Evolutionary conservation across 2,329 filamentous ascomycete genomes (phyloP), one percentile per base, ranked within the genome.

Genomic region (Colletotrichum orbiculare): DNA sequence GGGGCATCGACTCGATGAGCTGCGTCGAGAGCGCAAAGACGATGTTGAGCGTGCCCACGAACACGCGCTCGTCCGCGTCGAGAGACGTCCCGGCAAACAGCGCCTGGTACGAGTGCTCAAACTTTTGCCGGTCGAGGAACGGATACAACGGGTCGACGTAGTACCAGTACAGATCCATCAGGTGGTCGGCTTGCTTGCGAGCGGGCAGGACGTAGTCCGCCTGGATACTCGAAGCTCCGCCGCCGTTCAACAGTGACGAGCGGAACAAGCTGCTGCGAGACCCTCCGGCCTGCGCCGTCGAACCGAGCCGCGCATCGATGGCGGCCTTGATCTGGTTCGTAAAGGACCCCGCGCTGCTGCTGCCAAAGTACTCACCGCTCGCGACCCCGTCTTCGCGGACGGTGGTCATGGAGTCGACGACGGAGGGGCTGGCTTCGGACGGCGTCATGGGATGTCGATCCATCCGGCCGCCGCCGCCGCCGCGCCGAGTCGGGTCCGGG

Each of bases 71-170:
- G 25, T 83, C 76, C 0, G 73, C 68, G 2, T 78, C 68, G 10
- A 78, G 70, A 0, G 69, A 52, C 2, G 76, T 75, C 0, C 79
- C 79, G 0, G 74, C 73, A 70, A 82, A 84, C 1, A 82, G 69
- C 1, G 74, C 75, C 6, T 72, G 60, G 63, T 84, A 84, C 1
- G 77, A 74, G 0, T 68, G 67, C n/a, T 73, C 72, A 71, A 82
- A 78, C 1, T 72, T 69, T 2, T 70, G 56, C 11, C 73, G 71
- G 34, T 84, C 77, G 1, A 84, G 69, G 46, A 83, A 79, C 0
- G 82, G 81, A 48, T 84, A 83, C 0, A 83, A 66, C 0, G 81
- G 79, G 37, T 83, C 79, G 2, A 83, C 79, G 42, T 78, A 79
- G 35, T 74, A 73, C 82, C 81, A 84, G 61, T 84, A 84, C 0